phyloP scores from a whole-genome alignment of 805 yeast species.

The Wickerhamiella musiphila region DNA sequence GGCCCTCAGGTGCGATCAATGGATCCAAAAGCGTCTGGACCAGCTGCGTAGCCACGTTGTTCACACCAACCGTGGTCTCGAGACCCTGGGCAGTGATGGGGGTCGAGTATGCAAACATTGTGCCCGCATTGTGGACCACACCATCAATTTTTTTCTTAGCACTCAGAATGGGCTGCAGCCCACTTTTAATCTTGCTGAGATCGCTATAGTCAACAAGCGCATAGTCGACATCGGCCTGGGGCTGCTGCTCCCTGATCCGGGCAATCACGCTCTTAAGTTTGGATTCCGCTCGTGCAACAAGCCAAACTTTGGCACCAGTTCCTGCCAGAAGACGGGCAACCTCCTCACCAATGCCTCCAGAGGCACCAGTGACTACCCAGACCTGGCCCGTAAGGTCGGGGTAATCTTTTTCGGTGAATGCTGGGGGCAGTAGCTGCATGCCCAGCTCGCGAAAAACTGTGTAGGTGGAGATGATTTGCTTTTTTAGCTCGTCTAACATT shows the following conservation, averaged over 20 bases:
- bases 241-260: slow-evolving; percentile 15
- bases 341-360: slow-evolving; percentile 8
- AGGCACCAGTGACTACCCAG: slow-evolving; percentile 10
- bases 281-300: slow-evolving; percentile 21
- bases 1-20: slow-evolving; percentile 18
- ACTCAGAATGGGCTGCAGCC: slow-evolving; percentile 2
- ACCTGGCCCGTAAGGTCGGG: slow-evolving; percentile 21
- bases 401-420: slow-evolving; percentile 1
- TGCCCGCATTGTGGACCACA: slow-evolving; percentile 8
- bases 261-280: slow-evolving; percentile 20
- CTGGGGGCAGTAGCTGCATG: too few relatives aligned
- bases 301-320: slow-evolving; percentile 22
- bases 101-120: slow-evolving; percentile 18
- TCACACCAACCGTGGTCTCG: slow-evolving; percentile 30
- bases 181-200: slow-evolving; percentile 7
- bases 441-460: too few relatives aligned
- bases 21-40: slow-evolving; percentile 22
- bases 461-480: too few relatives aligned
- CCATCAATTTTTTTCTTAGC: slow-evolving; percentile 3
- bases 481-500: too few relatives aligned
- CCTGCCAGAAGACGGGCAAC: slow-evolving; percentile 4
- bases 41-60: slow-evolving; percentile 29
- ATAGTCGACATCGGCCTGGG: slow-evolving; percentile 8
- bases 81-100: slow-evolving; percentile 26
- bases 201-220: slow-evolving; percentile 10